A percentile compares a stretch with the other conserved stretches of the same genome.
phyloP scores from a whole-genome alignment of 345 rosid species.

The Lepidium africanum region DNA sequence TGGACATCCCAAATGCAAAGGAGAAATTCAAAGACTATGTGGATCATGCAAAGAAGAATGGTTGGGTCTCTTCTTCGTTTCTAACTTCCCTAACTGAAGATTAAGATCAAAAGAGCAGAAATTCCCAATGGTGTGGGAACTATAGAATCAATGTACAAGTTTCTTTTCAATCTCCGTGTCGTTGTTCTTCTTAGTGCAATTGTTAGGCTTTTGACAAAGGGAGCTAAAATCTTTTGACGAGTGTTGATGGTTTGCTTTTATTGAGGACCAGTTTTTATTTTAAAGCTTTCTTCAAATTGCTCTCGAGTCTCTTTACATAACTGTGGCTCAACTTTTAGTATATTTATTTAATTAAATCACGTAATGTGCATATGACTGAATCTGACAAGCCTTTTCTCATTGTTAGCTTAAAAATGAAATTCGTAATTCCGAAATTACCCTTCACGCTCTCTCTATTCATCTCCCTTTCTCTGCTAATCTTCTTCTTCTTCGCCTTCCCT shows the following conservation, averaged over 20 bases:
- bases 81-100: conserved; percentile 15
- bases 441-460: conserved; percentile 36
- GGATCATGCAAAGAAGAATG: conserved; percentile 54
- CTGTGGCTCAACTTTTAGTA: neutral
- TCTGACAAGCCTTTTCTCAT: too few species aligned
- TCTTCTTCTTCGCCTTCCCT: conserved; percentile 34
- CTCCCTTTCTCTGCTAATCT: conserved; percentile 27
- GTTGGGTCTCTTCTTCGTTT: conserved; percentile 64
- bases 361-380: neutral
- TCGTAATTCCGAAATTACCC: conserved; percentile 29
- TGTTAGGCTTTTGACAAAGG: conserved; percentile 21
- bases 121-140: neutral
- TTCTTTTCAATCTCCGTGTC: neutral
- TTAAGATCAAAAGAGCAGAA: neutral
- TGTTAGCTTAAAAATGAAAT: conserved; percentile 10
- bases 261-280: neutral
- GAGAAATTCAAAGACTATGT: conserved; percentile 60
- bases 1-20: conserved; percentile 76
- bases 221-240: neutral
- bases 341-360: neutral
- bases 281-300: neutral
- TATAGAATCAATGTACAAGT: conserved; percentile 8
- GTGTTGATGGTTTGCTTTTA: neutral
- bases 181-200: neutral
- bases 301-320: neutral